A percentile compares a stretch with the other conserved stretches of the same genome.
phyloP scores from a whole-genome alignment of 352 stramenopile species.

The Phytophthora syringae region DNA sequence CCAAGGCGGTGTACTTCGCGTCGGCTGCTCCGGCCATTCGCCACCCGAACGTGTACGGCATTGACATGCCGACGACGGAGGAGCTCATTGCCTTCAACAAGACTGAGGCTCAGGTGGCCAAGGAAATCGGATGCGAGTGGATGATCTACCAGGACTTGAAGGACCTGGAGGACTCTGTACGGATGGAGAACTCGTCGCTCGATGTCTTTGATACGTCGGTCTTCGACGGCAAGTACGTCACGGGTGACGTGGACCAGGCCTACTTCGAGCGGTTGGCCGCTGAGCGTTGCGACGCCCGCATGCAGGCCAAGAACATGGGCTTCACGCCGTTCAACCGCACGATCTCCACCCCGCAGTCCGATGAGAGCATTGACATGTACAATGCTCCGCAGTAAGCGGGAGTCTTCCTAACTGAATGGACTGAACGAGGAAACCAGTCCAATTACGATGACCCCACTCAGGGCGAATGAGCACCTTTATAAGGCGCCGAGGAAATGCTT shows the following conservation, averaged over 20 bases:
- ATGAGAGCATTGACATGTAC: constrained; percentile 91
- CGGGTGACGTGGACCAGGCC: constrained; percentile 88
- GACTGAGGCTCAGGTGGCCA: constrained; percentile 94
- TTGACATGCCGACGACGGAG: constrained; percentile 98
- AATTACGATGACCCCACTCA: constrained; percentile 18
- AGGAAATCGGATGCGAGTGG: constrained; percentile 95
- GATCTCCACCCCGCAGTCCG: constrained; percentile 76
- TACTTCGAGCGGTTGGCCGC: constrained; percentile 87
- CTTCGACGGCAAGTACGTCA: constrained; percentile 98
- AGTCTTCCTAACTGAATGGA: constrained; percentile 10
- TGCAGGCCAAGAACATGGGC: constrained; percentile 87
- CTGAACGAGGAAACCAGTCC: constrained; percentile 22
- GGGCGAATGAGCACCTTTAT: constrained; percentile 4
- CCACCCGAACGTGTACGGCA: constrained; percentile 99
- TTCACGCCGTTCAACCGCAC: constrained; percentile 80
- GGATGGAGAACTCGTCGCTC: constrained; percentile 74
- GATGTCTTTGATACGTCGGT: constrained; percentile 96
- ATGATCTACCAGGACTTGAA: constrained; percentile 94
- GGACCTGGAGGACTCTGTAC: constrained; percentile 92
- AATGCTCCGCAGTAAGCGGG: constrained; percentile 77
- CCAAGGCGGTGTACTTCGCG: constrained; percentile 96
- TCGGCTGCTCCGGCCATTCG: constrained; percentile 97
- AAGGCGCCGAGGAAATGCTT: constrained; percentile 22
- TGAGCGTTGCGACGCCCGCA: constrained; percentile 81
- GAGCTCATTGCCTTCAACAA: constrained; percentile 98